Base-by-base conservation (phyloP, 345 rosid genomes). In the Gossypium arboreum region DNA sequence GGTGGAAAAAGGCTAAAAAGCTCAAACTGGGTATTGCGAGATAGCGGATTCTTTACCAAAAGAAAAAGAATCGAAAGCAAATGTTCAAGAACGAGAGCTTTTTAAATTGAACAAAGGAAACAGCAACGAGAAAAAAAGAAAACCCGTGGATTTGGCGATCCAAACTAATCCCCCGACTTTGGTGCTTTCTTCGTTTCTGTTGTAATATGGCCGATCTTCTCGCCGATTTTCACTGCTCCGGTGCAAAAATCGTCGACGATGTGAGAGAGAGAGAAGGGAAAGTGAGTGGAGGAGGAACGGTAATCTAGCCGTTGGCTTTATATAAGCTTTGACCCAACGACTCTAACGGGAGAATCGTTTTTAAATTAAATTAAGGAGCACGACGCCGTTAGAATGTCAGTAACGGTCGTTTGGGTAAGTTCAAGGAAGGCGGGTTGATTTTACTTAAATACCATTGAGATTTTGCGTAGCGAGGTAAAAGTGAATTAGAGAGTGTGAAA, bases 231-330 rank as follows among this genome's bases (percentile, higher is more conserved):
- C 66, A 34, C 78, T 83, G 22, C 25, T 22, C 62, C 78, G 77
- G 67, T 75, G 8, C 68, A 16, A 67, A n/a, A 25, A 60, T 78
- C 67, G 64, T 48, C 82, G 76, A 72, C 77, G 81, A 68, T 65
- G 47, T 10, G 57, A 41, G 76, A 68, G 77, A 57, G 41, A 34
- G 41, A 34, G 41, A 34, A 34, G 47, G 15, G 58, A 48, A 76
- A 57, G 78, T 52, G 17, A 11, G 55, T 34, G 57, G 75, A 57
- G 61, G 76, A 75, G 56, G 55, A 57, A 59, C 52, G 71, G 8
- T 2, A 62, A 55, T 76, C 68, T 81, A 83, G 87, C 89, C 90
- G 88, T 85, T 85, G 83, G 83, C 83, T 76, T 83, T 79, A 51
- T 85, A 76, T 59, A 72, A 74, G 75, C 67, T 63, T 81, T 77